Percentiles rank a stretch among this genome's conserved stretches.
Evolutionary conservation across 139 green algal genomes (phyloP).

Genomic region (Tetraselmis chui): DNA sequence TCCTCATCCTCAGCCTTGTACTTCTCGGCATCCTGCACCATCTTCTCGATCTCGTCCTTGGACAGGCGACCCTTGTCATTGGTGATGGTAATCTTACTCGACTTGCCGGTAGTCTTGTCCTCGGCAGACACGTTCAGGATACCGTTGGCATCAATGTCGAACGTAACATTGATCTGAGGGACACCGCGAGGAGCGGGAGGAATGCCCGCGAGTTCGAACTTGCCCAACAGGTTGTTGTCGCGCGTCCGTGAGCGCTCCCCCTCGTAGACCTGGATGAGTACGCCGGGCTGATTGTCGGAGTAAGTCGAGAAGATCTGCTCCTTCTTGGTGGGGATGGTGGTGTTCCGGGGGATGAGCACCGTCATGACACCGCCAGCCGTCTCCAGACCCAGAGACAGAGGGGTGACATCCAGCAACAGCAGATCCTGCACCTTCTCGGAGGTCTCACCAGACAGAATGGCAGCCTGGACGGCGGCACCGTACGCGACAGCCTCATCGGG

Average conservation of each 20-base stretch:
- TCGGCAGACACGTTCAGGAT: slow-evolving; percentile 97
- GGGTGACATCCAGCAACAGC: slow-evolving; percentile 94
- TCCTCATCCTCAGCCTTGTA: slow-evolving; percentile 97
- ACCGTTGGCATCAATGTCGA: slow-evolving; percentile 98
- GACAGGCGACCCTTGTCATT: slow-evolving; percentile 97
- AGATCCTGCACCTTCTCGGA: slow-evolving; percentile 96
- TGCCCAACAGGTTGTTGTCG: slow-evolving; percentile 97
- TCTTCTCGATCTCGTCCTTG: slow-evolving; percentile 98
- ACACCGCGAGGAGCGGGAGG: slow-evolving; percentile 92
- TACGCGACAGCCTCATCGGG: slow-evolving; percentile 98
- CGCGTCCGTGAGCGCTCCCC: slow-evolving; percentile 84
- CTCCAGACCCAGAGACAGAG: slow-evolving; percentile 92
- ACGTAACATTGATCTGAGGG: slow-evolving; percentile 94
- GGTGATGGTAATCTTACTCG: slow-evolving; percentile 99
- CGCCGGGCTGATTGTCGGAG: slow-evolving; percentile 95
- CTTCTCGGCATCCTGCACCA: slow-evolving; percentile 95
- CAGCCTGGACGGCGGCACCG: slow-evolving; percentile 92
- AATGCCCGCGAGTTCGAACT: slow-evolving; percentile 98
- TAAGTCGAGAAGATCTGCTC: slow-evolving; percentile 99
- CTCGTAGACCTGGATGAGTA: slow-evolving; percentile 90
- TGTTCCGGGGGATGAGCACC: slow-evolving; percentile 92
- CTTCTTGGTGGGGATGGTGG: slow-evolving; percentile 99
- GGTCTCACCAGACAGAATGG: slow-evolving; percentile 88
- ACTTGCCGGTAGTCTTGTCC: slow-evolving; percentile 92
- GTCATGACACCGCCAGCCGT: slow-evolving; percentile 91